A percentile compares a stretch with the other conserved stretches of the same genome.
phyloP scores from a whole-genome alignment of 179 eudicot species.

The Silene noctiflora region DNA sequence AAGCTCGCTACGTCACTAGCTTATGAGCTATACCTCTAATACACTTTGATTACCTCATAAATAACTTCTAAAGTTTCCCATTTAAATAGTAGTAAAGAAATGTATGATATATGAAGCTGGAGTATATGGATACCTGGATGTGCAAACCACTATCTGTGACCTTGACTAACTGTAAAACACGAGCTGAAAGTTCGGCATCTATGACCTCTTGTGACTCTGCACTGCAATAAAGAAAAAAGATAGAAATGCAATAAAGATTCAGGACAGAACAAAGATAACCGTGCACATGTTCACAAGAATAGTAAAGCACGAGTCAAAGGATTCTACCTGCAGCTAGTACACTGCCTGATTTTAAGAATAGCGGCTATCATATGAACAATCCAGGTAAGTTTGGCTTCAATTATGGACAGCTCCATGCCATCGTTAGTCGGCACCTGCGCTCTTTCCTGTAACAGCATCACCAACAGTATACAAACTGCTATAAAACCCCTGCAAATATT shows the following conservation, averaged over 20 bases:
- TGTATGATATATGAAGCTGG: neutral
- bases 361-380: conserved; percentile 91
- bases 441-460: conserved; percentile 46
- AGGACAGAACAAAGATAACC: conserved; percentile 12
- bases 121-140: conserved; percentile 64
- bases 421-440: conserved; percentile 54
- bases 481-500: neutral
- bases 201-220: conserved; percentile 84
- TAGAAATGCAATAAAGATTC: neutral
- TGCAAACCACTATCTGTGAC: conserved; percentile 88
- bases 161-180: conserved; percentile 81
- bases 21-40: neutral
- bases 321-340: conserved; percentile 63
- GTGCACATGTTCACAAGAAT: neutral
- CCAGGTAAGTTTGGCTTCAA: conserved; percentile 96
- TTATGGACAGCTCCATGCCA: conserved; percentile 53
- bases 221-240: conserved; percentile 41
- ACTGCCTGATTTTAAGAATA: conserved; percentile 68
- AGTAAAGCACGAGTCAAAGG: neutral
- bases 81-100: neutral
- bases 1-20: neutral
- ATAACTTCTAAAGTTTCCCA: neutral
- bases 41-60: neutral
- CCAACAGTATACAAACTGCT: conserved; percentile 7
- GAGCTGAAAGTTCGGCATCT: conserved; percentile 96